Base-by-base conservation (phyloP, 805 yeast genomes). In the Spathaspora arborariae region DNA sequence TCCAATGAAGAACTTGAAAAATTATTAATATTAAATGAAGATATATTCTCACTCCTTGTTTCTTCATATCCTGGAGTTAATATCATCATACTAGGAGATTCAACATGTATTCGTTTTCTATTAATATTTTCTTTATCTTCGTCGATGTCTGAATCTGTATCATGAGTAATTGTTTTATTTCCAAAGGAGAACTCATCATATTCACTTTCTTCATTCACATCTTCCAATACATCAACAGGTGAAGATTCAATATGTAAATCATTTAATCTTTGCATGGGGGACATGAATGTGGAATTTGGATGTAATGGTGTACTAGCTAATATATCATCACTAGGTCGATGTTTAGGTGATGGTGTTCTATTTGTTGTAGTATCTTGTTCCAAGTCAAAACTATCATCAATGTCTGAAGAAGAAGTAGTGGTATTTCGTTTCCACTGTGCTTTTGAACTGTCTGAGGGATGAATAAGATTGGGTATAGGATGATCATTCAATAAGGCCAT, bases 261-360 rank as follows among this genome's bases (percentile, higher is more conserved):
- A 47, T 67, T 64, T 21, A 71, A 58, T 45, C 62, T 60, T 40
- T 59, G 62, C 46, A 69, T 62, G 15, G 76, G 76, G 6, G 74
- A 69, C 18, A 63, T 37, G 42, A 62, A 58, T 40, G 53, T 56
- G 21, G 51, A 45, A 24, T 56, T 56, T 1, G 56, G 51, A 16
- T 45, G 11, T 24, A 52, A 40, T 1, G 56, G 56, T 5, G 56
- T 52, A 5, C 53, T 49, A 8, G 52, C 42, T 21, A 45, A 30
- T 6, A 30, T 22, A 22, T 9, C 35, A 3, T 30, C 35, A 15
- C 35, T 30, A 15, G 8, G 3, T 4, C 5, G 16, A 10, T 24
- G 16, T 26, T 16, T 10, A 7, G 42, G 42, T 3, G 42, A 40
- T 5, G 42, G 42, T 2, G 42, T 40, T 3, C 15, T 16, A 24